Evolutionary conservation across 257 asterid genomes (phyloP).

Genomic region (Ilex asprella): DNA sequence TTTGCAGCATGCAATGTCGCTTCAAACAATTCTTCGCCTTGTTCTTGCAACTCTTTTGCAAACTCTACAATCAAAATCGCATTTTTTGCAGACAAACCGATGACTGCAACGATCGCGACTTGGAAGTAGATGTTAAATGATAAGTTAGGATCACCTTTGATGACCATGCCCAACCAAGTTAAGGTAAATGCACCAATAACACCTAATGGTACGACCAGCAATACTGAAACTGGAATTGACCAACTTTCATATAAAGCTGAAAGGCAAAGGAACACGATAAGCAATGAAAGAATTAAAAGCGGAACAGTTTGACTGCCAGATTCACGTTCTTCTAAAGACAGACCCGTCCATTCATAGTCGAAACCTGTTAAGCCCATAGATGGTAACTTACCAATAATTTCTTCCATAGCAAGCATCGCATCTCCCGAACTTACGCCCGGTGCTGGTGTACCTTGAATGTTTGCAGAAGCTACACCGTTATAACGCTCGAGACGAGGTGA

Average conservation of each 20-base stretch:
- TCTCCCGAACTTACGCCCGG: no score
- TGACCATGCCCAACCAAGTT: no score
- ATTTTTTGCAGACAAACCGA: not conserved
- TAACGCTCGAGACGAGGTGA: no score
- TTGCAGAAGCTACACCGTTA: no score
- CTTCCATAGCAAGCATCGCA: no score
- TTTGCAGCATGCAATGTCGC: no score
- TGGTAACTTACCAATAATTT: no score
- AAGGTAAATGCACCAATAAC: not conserved
- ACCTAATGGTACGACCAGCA: not conserved
- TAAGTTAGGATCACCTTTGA: no score
- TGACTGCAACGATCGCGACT: not conserved
- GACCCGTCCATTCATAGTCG: not conserved
- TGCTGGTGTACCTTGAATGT: no score
- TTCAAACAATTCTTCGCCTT: no score
- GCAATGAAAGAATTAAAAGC: not conserved
- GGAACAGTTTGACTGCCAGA: not conserved
- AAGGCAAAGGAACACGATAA: not conserved
- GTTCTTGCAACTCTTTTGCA: no score
- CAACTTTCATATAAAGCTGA: not conserved
- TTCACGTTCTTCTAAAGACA: not conserved
- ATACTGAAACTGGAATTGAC: not conserved
- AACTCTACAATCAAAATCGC: not conserved
- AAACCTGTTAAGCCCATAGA: no score
- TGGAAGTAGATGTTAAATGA: not conserved